Conservation (phyloP, 129 eudicot species). For the Helichrysum umbraculigerum region DNA sequence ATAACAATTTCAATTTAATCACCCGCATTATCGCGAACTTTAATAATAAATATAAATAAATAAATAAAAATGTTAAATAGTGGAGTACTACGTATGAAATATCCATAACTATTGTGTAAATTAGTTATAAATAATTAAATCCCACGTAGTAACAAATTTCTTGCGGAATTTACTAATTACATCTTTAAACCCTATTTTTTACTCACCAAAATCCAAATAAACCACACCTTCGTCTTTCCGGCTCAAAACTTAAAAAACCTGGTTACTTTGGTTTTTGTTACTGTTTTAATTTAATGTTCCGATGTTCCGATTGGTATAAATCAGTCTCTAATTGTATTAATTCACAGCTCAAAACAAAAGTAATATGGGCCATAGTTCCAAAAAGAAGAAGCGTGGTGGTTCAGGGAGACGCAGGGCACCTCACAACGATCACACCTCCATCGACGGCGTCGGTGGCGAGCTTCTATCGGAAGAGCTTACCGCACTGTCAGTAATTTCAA, state of each 20-base stretch:
- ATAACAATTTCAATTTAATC: too few species aligned
- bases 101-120: too few species aligned
- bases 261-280: background rate
- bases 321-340: background rate
- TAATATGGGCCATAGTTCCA: slow-evolving; percentile 60
- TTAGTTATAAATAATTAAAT: too few species aligned
- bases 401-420: slow-evolving; percentile 56
- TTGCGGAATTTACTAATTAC: too few species aligned
- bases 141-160: too few species aligned
- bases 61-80: too few species aligned
- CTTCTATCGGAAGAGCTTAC: slow-evolving; percentile 78
- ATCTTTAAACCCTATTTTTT: background rate
- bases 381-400: slow-evolving; percentile 87
- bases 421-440: slow-evolving; percentile 61
- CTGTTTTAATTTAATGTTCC: too few species aligned
- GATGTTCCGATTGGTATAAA: background rate
- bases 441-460: slow-evolving; percentile 48
- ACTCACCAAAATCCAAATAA: background rate
- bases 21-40: too few species aligned
- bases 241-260: too few species aligned
- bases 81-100: too few species aligned
- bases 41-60: too few species aligned
- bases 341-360: slow-evolving; percentile 7
- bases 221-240: background rate
- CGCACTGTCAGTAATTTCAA: slow-evolving; percentile 57